Evolutionary conservation across 2,329 filamentous ascomycete genomes (phyloP), one percentile per base, ranked within the genome.

Genomic region (Cadophora malorum): DNA sequence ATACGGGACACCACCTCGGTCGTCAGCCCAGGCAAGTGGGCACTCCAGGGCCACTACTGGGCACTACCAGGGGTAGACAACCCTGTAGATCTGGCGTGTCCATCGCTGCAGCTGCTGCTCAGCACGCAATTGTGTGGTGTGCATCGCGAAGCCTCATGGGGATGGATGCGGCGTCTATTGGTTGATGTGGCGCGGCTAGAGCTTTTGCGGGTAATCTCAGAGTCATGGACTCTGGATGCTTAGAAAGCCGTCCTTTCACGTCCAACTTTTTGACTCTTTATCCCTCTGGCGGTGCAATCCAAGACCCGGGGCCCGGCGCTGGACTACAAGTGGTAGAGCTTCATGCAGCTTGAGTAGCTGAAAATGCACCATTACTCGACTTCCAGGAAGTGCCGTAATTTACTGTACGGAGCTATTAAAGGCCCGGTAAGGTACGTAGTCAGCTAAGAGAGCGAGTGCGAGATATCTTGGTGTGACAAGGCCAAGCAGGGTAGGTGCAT

Each of bases 1-100:
- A 49, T 49, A 49, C 19, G 7, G 21, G 49, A 50, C 23, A 31
- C 49, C 38, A 62, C 62, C 63, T 68, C 69, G 67, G 72, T 45
- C 67, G 65, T 70, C 67, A 68, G 61, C 28, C 35, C 66, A 56
- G 56, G 53, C 62, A 31, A 33, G 62, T 56, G 35, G 50, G n/a
- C 19, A 49, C n/a, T n/a, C 19, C 31, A 59, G 49, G 28, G 35
- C 41, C 9, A 47, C 16, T 19, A 25, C 19, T 35, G 52, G 33
- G 59, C 38, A 31, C 52, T 64, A 64, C 50, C 35, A 62, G 53
- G 55, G 52, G 55, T 6, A 38, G 33, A 45, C 2, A 67, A 50
- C 65, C 65, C 53, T 67, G 65, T 67, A 67, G 65, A 67, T 67
- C 61, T 67, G 56, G 56, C 55, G 47, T 61, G 21, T 55, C 60